Evolutionary conservation across 2,329 filamentous ascomycete species (phyloP).

Genomic region (Parasarocladium wereldwijsianum): DNA sequence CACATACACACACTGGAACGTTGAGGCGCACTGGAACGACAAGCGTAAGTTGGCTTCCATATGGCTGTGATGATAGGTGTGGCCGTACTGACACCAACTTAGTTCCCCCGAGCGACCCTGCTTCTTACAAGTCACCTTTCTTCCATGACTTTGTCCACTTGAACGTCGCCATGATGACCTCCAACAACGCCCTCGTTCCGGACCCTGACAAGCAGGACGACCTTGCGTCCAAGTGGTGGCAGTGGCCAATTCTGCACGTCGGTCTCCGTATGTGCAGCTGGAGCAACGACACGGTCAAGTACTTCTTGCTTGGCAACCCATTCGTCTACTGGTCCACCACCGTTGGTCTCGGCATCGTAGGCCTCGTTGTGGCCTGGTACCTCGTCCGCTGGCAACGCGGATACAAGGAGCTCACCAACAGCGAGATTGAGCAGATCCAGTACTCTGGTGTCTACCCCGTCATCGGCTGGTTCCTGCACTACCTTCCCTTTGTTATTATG

Average conservation of each 20-base stretch:
- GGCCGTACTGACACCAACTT: slow-evolving; percentile 16
- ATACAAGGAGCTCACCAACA: slow-evolving; percentile 63
- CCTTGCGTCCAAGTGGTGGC: slow-evolving; percentile 91
- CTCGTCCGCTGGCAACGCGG: slow-evolving; percentile 91
- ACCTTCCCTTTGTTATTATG: slow-evolving; percentile 92
- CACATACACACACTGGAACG: slow-evolving; percentile 97
- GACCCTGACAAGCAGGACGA: slow-evolving; percentile 99
- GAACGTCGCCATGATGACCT: slow-evolving; percentile 99
- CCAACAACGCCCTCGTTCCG: slow-evolving; percentile 93
- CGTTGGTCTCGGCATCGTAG: slow-evolving; percentile 58
- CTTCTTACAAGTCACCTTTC: slow-evolving; percentile 92
- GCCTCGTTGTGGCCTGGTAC: slow-evolving; percentile 66
- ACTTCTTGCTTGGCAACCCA: slow-evolving; percentile 95
- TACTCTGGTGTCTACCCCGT: slow-evolving; percentile 85
- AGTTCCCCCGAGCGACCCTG: slow-evolving; percentile 82
- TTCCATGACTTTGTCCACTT: slow-evolving; percentile 94
- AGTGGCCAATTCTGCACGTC: slow-evolving; percentile 92
- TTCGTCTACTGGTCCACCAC: slow-evolving; percentile 93
- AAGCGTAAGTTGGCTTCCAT: slow-evolving; percentile 51
- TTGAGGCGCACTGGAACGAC: slow-evolving; percentile 89
- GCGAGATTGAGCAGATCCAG: slow-evolving; percentile 86
- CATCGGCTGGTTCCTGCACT: slow-evolving; percentile 91
- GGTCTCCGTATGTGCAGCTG: slow-evolving; percentile 97
- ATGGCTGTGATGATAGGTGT: slow-evolving; percentile 3
- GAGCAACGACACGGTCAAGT: slow-evolving; percentile 92